A percentile compares a stretch with the other conserved stretches of the same genome.
Conservation (phyloP, 371 early-diverging fungal species). For the Nosema granulosis region DNA sequence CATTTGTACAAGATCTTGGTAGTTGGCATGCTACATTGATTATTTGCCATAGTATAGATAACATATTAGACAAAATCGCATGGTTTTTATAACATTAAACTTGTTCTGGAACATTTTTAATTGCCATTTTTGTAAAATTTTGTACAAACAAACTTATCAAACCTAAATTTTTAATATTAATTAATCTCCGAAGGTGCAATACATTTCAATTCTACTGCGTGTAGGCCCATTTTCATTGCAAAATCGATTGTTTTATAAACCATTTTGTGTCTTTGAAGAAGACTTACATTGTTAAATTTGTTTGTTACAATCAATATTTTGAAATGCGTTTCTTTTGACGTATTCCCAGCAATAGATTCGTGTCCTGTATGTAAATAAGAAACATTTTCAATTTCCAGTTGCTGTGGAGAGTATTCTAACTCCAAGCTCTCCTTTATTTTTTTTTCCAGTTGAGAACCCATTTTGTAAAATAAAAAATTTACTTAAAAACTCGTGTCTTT, state of each 20-base stretch:
- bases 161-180: no score
- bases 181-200: constrained; percentile 8
- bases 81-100: background rate
- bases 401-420: background rate
- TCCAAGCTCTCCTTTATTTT: background rate
- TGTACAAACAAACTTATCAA: background rate
- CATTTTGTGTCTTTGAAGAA: constrained; percentile 24
- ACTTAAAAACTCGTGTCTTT: no score
- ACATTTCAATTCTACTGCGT: constrained; percentile 35
- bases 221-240: constrained; percentile 25
- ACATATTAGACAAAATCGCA: background rate
- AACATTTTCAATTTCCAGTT: background rate
- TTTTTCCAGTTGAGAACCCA: background rate
- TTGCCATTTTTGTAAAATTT: background rate
- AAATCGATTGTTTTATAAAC: constrained; percentile 15
- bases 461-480: no score
- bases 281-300: background rate
- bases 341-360: background rate
- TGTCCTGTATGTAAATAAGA: background rate
- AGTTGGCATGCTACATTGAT: background rate
- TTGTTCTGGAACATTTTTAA: background rate
- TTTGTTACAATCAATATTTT: background rate
- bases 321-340: constrained; percentile 1
- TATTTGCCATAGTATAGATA: background rate
- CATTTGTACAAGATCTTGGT: constrained; percentile 38